Evolutionary conservation across 1,139 yeast genomes (phyloP), one percentile per base, ranked within the genome.

Genomic region (Candida sanyaensis): DNA sequence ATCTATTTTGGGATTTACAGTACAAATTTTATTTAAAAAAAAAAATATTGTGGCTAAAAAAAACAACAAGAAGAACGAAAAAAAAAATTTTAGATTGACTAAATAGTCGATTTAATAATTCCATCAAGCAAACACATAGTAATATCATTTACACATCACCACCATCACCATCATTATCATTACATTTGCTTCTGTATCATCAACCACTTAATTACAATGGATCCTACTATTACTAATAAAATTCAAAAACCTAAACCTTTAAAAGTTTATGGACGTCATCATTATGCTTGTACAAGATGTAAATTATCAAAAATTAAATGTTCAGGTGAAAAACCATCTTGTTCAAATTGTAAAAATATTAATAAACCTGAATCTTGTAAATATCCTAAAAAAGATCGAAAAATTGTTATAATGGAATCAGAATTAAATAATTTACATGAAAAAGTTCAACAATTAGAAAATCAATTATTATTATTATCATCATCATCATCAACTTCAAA

Each of bases 331-430:
- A 63, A 64, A 40, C 77, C 77, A 6, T 63, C 69, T 17, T 73
- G 78, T 49, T 58, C 73, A 28, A 73, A 71, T 50, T 73, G 78
- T 58, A 68, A 65, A 42, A 59, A 62, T 47, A 63, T 64, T 39
- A 63, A 63, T 37, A 69, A 68, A 48, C 67, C 63, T 9, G 64
- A 61, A 39, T 68, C 59, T 7, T 81, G 85, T 53, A 61, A 64
- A 3, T 81, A 80, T 53, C 82, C 83, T 1, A 64, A 66, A 33
- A 69, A 77, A 43, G 82, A 79, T 57, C 63, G 84, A 30, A 76
- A 78, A 56, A 75, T 80, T 33, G 76, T 78, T 42, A 69, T 80
- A 29, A 68, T 77, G 71, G 83, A 78, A 61, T 72, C 79, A 47
- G 83, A 79, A 42, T 60, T 79, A 50, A 65, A 74, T 46, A 63